A percentile compares a stretch with the other conserved stretches of the same genome.
These are phyloP conservation scores for Gracilaria gracilis DNA, from an alignment of 23 red algal genomes.

Conservation along the genomic window DNA sequence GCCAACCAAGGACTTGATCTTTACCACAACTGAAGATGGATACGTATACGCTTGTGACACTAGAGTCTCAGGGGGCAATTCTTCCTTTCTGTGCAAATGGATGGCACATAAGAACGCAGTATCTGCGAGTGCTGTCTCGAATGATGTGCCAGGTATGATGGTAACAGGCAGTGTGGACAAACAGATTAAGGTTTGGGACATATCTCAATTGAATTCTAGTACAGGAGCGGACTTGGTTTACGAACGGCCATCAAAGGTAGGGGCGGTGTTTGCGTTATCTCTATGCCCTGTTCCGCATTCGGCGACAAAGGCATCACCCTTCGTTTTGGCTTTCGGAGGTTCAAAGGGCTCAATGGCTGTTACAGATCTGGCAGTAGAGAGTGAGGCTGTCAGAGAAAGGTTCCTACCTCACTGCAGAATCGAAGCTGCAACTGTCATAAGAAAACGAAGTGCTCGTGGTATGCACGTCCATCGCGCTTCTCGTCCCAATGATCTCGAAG, in stretches of 20 bases:
- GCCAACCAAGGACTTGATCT: constrained; percentile 11
- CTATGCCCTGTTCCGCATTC: constrained; percentile 45
- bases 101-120: constrained; percentile 69
- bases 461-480: neutral
- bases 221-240: constrained; percentile 32
- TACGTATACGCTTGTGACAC: constrained; percentile 74
- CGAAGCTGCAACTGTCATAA: neutral
- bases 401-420: constrained; percentile 43
- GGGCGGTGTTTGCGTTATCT: constrained; percentile 45
- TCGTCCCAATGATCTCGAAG: neutral
- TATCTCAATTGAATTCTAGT: constrained; percentile 9
- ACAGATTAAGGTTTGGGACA: constrained; percentile 81
- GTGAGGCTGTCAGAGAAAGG: constrained; percentile 66
- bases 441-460: constrained; percentile 9
- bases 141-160: constrained; percentile 72
- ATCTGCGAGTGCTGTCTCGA: constrained; percentile 61
- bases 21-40: constrained; percentile 86
- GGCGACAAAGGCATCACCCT: constrained; percentile 56
- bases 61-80: constrained; percentile 37
- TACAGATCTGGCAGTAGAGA: constrained; percentile 77
- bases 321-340: constrained; percentile 81
- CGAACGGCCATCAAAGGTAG: constrained; percentile 40
- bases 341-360: constrained; percentile 76
- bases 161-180: constrained; percentile 91
- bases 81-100: constrained; percentile 43